Evolutionary conservation across 768 basidiomycete species (phyloP).

Genomic region (Phanerodontia chrysosporium): DNA sequence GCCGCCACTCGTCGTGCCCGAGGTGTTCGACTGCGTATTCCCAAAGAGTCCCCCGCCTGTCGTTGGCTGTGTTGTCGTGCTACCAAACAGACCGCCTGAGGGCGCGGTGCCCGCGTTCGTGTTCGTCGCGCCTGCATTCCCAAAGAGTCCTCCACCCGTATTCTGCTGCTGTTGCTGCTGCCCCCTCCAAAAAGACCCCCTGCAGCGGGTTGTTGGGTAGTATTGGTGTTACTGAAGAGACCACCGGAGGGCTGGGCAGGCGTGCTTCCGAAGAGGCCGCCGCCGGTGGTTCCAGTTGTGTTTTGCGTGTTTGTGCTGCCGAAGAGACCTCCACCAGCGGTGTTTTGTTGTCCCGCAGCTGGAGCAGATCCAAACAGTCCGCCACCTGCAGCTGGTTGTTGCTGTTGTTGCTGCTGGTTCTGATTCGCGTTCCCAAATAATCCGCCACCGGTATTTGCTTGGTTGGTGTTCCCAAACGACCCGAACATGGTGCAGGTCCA

Average conservation of each 20-base stretch:
- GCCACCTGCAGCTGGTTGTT: slow-evolving; percentile 5
- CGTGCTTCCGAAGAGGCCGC: slow-evolving; percentile 18
- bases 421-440: slow-evolving; percentile 18
- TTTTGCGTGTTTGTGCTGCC: slow-evolving; percentile 12
- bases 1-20: slow-evolving; percentile 14
- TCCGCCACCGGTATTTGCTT: background rate
- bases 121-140: slow-evolving; percentile 12
- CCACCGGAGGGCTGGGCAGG: slow-evolving; percentile 6
- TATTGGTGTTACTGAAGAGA: slow-evolving; percentile 13
- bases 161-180: slow-evolving; percentile 3
- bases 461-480: slow-evolving; percentile 4
- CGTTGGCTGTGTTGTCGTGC: background rate
- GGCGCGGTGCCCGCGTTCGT: slow-evolving; percentile 6
- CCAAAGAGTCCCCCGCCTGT: slow-evolving; percentile 21
- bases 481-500: slow-evolving; percentile 3
- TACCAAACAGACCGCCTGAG: slow-evolving; percentile 24
- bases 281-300: slow-evolving; percentile 16
- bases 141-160: slow-evolving; percentile 25
- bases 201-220: slow-evolving; percentile 5
- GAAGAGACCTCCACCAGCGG: slow-evolving; percentile 16
- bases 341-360: background rate
- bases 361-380: slow-evolving; percentile 10
- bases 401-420: slow-evolving; percentile 8
- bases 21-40: slow-evolving; percentile 1
- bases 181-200: slow-evolving; percentile 15